Conservation (phyloP, 768 basidiomycete species). For the Butyriboletus loyo region DNA sequence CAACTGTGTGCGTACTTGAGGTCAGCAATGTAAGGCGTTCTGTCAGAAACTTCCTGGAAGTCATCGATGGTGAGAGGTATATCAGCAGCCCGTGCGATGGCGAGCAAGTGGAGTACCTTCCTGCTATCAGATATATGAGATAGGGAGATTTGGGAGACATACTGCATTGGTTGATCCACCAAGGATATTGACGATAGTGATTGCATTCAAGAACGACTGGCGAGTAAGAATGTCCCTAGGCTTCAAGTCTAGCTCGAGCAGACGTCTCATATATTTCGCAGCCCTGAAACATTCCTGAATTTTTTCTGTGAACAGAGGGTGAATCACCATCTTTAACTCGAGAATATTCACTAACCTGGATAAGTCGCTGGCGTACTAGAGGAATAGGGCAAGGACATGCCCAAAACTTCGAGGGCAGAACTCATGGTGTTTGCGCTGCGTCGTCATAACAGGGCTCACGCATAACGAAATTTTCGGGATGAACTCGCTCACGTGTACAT, state of each 20-base stretch:
- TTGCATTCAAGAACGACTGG: constrained; percentile 78
- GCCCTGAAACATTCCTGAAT: constrained; percentile 78
- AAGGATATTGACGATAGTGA: constrained; percentile 72
- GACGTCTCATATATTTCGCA: constrained; percentile 68
- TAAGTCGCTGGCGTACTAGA: constrained; percentile 68
- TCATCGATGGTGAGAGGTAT: constrained; percentile 76
- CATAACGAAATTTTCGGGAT: background rate
- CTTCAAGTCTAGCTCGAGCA: constrained; percentile 78
- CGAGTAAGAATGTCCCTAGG: constrained; percentile 75
- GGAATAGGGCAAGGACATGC: constrained; percentile 84
- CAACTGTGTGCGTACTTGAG: constrained; percentile 50
- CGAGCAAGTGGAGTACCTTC: constrained; percentile 79
- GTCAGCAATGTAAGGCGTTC: constrained; percentile 82
- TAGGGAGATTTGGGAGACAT: constrained; percentile 19
- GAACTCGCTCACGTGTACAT: constrained; percentile 68
- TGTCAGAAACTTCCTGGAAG: constrained; percentile 78
- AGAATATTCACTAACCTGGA: constrained; percentile 43
- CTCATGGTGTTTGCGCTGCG: constrained; percentile 84
- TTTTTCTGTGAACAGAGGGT: constrained; percentile 51
- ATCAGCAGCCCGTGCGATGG: constrained; percentile 81
- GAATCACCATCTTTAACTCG: background rate
- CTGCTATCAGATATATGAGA: constrained; percentile 4
- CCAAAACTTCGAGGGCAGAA: constrained; percentile 77
- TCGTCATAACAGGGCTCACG: background rate
- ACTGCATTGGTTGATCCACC: constrained; percentile 90